phyloP scores from a whole-genome alignment of 2,329 filamentous ascomycete species.

The Fusarium sp. region DNA sequence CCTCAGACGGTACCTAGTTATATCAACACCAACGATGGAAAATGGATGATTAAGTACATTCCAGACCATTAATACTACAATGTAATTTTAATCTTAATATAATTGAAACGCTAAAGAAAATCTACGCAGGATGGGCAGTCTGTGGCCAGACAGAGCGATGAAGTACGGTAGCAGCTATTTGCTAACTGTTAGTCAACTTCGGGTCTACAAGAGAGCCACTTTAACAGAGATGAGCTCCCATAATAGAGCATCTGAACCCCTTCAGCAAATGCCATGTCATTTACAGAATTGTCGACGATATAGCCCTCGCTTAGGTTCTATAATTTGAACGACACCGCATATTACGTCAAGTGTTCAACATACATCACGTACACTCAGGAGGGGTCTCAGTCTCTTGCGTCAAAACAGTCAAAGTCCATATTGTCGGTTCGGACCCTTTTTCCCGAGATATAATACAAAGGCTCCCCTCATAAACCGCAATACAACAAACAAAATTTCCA shows the following conservation, averaged over 20 bases:
- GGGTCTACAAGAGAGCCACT: not conserved
- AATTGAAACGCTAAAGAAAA: not conserved
- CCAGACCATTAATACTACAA: accelerated
- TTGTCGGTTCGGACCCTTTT: conserved; percentile 41
- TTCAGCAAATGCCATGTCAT: not conserved
- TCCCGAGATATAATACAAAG: conserved; percentile 47
- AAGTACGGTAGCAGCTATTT: not conserved
- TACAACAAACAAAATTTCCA: conserved; percentile 43
- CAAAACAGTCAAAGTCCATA: conserved; percentile 39
- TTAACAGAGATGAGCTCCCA: no score
- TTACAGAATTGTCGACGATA: not conserved
- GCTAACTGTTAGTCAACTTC: not conserved
- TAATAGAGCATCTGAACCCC: not conserved
- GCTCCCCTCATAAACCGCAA: conserved; percentile 42
- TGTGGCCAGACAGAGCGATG: not conserved
- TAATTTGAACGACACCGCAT: not conserved
- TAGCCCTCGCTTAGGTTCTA: not conserved
- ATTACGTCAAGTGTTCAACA: not conserved
- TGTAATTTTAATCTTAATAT: accelerated
- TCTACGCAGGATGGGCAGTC: not conserved
- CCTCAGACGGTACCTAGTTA: not conserved
- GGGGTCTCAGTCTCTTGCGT: not conserved
- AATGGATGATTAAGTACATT: not conserved
- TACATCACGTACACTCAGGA: not conserved
- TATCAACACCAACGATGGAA: not conserved